A percentile compares a stretch with the other conserved stretches of the same genome.
Evolutionary conservation across 2,329 filamentous ascomycete species (phyloP).

Genomic region (Fusarium transvaalense): DNA sequence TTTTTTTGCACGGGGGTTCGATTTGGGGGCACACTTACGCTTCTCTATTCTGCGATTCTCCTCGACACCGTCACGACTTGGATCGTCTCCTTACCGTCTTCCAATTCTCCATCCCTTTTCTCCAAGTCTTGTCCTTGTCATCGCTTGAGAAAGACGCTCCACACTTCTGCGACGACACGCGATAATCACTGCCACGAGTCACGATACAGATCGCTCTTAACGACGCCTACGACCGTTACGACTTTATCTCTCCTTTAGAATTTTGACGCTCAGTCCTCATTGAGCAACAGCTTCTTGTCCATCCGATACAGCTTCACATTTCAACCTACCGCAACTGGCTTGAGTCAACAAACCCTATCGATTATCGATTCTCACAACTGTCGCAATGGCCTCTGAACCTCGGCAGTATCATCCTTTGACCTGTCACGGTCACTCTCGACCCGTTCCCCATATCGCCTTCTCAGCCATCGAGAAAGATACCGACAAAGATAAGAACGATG

Average conservation of each 20-base stretch:
- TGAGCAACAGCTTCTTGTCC: constrained; percentile 7
- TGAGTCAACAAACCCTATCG: constrained; percentile 1
- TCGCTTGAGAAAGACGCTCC: constrained; percentile 33
- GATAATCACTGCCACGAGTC: constrained; percentile 40
- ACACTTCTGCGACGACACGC: constrained; percentile 43
- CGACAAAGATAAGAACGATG: constrained; percentile 82
- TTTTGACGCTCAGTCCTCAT: constrained; percentile 15
- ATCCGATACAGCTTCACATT: constrained; percentile 16
- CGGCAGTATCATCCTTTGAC: constrained; percentile 86
- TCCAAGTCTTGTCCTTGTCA: constrained; percentile 19
- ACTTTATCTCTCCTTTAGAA: constrained; percentile 33
- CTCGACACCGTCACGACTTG: constrained; percentile 24
- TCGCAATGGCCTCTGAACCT: constrained; percentile 54
- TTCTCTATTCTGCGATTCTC: constrained; percentile 38
- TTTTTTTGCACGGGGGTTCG: constrained; percentile 35
- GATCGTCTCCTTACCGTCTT: constrained; percentile 8
- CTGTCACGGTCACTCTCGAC: constrained; percentile 93
- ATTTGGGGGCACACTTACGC: constrained; percentile 34
- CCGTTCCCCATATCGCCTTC: constrained; percentile 91
- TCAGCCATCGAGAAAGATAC: constrained; percentile 86
- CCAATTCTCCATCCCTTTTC: constrained; percentile 17
- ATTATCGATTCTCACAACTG: constrained; percentile 10
- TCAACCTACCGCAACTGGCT: constrained; percentile 11
- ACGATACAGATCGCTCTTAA: constrained; percentile 41
- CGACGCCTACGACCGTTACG: constrained; percentile 50